phyloP scores from a whole-genome alignment of 345 rosid genomes.

The Melaleuca alternifolia region DNA sequence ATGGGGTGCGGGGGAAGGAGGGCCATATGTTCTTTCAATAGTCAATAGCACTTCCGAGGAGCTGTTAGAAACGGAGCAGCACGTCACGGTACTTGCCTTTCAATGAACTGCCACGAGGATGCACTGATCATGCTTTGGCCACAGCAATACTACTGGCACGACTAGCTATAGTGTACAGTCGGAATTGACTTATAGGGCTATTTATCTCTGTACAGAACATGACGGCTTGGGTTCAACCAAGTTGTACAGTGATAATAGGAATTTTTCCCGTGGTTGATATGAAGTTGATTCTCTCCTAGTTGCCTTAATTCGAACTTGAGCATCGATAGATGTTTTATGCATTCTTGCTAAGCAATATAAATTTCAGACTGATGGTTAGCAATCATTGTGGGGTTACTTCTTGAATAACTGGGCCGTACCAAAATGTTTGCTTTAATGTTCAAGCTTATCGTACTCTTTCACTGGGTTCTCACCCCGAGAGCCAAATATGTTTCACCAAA shows the following conservation, averaged over 20 bases:
- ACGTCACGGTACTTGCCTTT: background rate
- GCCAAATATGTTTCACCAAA: background rate
- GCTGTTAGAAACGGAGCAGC: background rate
- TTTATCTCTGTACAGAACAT: background rate
- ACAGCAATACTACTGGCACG: background rate
- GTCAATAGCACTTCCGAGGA: background rate
- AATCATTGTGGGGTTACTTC: background rate
- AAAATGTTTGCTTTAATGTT: background rate
- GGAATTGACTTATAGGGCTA: background rate
- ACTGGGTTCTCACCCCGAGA: background rate
- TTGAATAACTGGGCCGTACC: background rate
- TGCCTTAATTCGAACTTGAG: background rate
- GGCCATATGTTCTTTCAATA: background rate
- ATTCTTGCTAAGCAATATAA: background rate
- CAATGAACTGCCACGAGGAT: background rate
- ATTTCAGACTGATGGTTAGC: background rate
- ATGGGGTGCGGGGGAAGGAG: background rate
- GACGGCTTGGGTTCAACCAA: background rate
- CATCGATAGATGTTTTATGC: background rate
- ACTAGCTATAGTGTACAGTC: background rate
- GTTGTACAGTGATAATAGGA: background rate
- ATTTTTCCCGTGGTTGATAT: background rate
- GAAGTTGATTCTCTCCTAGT: background rate
- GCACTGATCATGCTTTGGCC: background rate
- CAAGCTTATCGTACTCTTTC: background rate